These are phyloP conservation scores for Firmiana major DNA, from an alignment of 345 rosid species.

Conservation along the genomic window DNA sequence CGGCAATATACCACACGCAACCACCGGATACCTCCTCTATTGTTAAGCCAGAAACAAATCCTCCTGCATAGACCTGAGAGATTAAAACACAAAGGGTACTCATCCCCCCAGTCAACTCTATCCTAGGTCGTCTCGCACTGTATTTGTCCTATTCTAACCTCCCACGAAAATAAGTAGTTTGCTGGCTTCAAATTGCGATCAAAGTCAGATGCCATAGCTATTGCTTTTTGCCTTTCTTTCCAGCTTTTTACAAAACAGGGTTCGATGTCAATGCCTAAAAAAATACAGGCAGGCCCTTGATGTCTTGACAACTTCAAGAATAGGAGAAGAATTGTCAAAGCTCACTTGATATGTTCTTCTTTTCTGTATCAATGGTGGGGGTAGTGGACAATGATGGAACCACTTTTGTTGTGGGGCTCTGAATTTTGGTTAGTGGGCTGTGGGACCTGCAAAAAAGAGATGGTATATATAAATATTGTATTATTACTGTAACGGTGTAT, in stretches of 20 bases:
- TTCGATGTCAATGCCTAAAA: slow-evolving; percentile 44
- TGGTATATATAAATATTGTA: slow-evolving; percentile 22
- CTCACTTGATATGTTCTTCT: slow-evolving; percentile 44
- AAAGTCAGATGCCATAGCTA: slow-evolving; percentile 59
- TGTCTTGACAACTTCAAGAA: slow-evolving; percentile 40
- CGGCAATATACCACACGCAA: slow-evolving; percentile 83
- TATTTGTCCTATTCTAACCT: slow-evolving; percentile 21
- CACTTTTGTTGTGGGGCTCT: slow-evolving; percentile 51
- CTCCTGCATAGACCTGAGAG: slow-evolving; percentile 44
- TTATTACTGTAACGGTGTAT: slow-evolving; percentile 11
- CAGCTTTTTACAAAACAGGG: slow-evolving; percentile 35
- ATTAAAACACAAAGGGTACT: slow-evolving; percentile 14
- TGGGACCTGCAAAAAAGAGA: slow-evolving; percentile 56
- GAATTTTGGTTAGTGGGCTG: slow-evolving; percentile 45
- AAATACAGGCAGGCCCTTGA: slow-evolving; percentile 27
- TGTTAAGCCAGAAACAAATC: slow-evolving; percentile 77
- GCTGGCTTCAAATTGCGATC: slow-evolving; percentile 49
- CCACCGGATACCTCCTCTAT: slow-evolving; percentile 69
- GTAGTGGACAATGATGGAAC: slow-evolving; percentile 70
- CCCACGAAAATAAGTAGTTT: slow-evolving; percentile 21
- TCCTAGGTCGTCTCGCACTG: slow-evolving; percentile 28
- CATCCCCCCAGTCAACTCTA: slow-evolving; percentile 33
- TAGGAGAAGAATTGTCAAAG: slow-evolving; percentile 47
- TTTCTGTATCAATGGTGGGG: slow-evolving; percentile 38
- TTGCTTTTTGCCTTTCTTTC: slow-evolving; percentile 29